These are phyloP conservation scores for Fusarium algeriense DNA, from an alignment of 2,329 filamentous ascomycete genomes.

Conservation along the genomic window DNA sequence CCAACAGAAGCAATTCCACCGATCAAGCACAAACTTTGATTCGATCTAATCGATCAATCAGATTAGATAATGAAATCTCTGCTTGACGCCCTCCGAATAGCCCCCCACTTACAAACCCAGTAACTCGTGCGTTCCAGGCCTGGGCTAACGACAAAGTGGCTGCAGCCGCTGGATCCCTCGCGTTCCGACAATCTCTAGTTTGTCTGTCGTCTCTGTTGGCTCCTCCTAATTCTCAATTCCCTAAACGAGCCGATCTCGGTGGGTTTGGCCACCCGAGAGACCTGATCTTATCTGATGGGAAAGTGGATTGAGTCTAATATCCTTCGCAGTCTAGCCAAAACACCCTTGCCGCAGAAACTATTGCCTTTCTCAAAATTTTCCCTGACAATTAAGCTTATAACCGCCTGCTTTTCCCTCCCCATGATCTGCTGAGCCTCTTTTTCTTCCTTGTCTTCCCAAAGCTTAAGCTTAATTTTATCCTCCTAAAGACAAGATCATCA, in stretches of 20 bases:
- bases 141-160: constrained; percentile 34
- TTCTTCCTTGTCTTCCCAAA: constrained; percentile 22
- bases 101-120: constrained; percentile 15
- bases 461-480: constrained; percentile 20
- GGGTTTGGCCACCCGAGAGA: constrained; percentile 22
- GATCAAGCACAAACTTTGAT: background rate
- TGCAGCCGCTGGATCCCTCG: constrained; percentile 31
- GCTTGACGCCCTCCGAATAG: background rate
- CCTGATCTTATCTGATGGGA: constrained; percentile 45
- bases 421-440: background rate
- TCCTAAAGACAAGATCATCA: constrained; percentile 23
- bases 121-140: constrained; percentile 36
- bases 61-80: constrained; percentile 43
- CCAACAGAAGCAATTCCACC: background rate
- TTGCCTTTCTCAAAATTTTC: constrained; percentile 6
- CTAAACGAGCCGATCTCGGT: constrained; percentile 35
- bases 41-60: constrained; percentile 43
- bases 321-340: constrained; percentile 16
- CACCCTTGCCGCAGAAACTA: constrained; percentile 12
- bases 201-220: background rate
- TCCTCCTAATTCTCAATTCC: background rate
- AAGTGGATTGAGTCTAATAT: constrained; percentile 23
- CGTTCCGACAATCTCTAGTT: constrained; percentile 12
- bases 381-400: constrained; percentile 18
- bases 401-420: background rate